Percentiles rank a stretch among this genome's conserved stretches.
phyloP scores from a whole-genome alignment of 305 asterid genomes.

The Ilex paraguariensis region DNA sequence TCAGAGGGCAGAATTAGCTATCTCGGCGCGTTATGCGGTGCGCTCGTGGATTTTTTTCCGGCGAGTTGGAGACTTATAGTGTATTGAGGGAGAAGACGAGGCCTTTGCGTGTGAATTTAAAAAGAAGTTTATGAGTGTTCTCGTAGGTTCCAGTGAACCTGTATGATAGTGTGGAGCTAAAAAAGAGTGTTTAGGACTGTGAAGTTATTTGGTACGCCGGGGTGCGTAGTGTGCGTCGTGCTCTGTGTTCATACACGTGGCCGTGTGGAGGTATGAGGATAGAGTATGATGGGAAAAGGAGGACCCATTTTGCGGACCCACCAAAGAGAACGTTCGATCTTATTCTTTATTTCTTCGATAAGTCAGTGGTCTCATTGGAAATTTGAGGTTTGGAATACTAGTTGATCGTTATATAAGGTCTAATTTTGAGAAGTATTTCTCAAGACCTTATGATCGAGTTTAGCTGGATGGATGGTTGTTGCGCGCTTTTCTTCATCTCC shows the following conservation, averaged over 20 bases:
- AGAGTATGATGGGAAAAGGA: too few species aligned
- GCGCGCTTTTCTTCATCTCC: too few species aligned
- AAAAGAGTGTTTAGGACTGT: conserved; percentile 20
- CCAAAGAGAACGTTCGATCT: too few species aligned
- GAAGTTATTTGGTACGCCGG: conserved; percentile 16
- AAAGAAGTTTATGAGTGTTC: conserved; percentile 13
- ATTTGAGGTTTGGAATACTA: too few species aligned
- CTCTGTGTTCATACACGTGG: conserved; percentile 27
- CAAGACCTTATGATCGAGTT: too few species aligned
- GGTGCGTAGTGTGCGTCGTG: conserved; percentile 11
- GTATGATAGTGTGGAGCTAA: conserved; percentile 14
- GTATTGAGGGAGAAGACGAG: not conserved
- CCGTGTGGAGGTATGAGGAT: not conserved
- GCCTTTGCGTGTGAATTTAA: conserved; percentile 30
- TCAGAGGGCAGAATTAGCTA: not conserved
- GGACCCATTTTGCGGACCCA: too few species aligned
- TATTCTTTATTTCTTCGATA: too few species aligned
- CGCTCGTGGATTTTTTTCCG: not conserved
- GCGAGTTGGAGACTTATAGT: not conserved
- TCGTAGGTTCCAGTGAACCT: conserved; percentile 16
- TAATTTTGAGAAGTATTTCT: too few species aligned
- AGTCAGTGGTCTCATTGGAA: too few species aligned
- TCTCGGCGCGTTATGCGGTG: too few species aligned
- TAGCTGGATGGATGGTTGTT: too few species aligned
- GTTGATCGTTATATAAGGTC: too few species aligned